Evolutionary conservation across 2,329 filamentous ascomycete species (phyloP).

Genomic region (Domatiomyces globalis): DNA sequence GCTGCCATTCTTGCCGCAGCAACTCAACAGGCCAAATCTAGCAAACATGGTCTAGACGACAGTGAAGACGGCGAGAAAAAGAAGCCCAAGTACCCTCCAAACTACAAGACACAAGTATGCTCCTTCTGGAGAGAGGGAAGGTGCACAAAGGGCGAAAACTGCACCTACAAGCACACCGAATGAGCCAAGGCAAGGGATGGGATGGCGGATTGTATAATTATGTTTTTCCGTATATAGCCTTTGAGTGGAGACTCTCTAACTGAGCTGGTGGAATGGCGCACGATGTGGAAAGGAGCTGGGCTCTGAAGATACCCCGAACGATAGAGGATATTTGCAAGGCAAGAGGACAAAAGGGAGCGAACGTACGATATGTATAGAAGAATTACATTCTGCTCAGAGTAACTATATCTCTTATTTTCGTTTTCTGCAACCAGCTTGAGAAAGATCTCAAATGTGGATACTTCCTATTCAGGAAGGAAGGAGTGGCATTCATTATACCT

Average conservation of each 20-base stretch:
- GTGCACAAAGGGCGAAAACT: slow-evolving; percentile 39
- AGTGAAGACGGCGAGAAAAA: slow-evolving; percentile 14
- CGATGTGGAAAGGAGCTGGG: slow-evolving; percentile 16
- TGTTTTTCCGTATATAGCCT: neutral
- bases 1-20: neutral
- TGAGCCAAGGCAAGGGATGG: neutral
- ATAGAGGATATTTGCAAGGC: neutral
- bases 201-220: neutral
- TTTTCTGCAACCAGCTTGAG: no score
- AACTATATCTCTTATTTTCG: neutral
- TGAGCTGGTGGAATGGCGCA: neutral
- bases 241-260: neutral
- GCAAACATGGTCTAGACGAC: slow-evolving; percentile 14
- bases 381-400: neutral
- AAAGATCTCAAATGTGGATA: no score
- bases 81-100: slow-evolving; percentile 22
- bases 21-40: neutral
- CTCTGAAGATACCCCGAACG: slow-evolving; percentile 4
- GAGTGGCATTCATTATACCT: no score
- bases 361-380: neutral
- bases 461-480: no score
- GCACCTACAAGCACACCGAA: slow-evolving; percentile 33
- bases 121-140: slow-evolving; percentile 41
- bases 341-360: neutral
- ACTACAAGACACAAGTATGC: slow-evolving; percentile 34